Evolutionary conservation across 345 rosid genomes (phyloP).

Genomic region (Dimocarpus longan): DNA sequence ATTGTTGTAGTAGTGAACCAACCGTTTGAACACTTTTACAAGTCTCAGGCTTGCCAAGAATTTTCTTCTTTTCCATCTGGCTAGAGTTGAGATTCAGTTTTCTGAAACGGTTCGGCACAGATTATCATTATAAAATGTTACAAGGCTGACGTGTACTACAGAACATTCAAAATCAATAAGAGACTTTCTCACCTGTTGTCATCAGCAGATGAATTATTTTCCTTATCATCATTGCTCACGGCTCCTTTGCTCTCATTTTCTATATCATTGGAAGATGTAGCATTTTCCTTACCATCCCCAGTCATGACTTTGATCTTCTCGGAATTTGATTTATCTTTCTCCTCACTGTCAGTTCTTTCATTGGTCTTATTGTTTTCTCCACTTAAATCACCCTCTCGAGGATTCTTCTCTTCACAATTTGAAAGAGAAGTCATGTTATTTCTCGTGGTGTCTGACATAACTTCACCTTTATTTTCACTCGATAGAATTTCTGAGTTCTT

Average conservation of each 20-base stretch:
- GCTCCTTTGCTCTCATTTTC: slow-evolving; percentile 30
- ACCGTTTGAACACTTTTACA: slow-evolving; percentile 47
- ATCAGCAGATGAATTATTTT: slow-evolving; percentile 51
- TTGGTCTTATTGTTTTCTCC: slow-evolving; percentile 2
- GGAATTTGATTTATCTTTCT: slow-evolving; percentile 7
- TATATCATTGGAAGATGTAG: slow-evolving; percentile 23
- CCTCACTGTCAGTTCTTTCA: slow-evolving; percentile 20
- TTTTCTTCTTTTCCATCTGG: slow-evolving; percentile 32
- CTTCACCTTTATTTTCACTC: slow-evolving; percentile 28
- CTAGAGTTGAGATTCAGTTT: slow-evolving; percentile 23
- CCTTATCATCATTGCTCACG: slow-evolving; percentile 48
- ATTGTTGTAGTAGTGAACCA: neutral
- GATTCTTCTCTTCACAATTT: slow-evolving; percentile 10
- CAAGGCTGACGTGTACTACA: neutral
- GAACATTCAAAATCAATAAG: neutral
- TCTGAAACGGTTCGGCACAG: slow-evolving; percentile 35
- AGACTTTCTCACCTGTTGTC: slow-evolving; percentile 49
- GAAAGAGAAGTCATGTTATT: slow-evolving; percentile 10
- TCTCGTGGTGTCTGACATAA: slow-evolving; percentile 14
- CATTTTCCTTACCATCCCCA: slow-evolving; percentile 31
- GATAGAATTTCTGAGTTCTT: slow-evolving; percentile 8
- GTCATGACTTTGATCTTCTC: slow-evolving; percentile 22
- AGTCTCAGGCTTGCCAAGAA: slow-evolving; percentile 40
- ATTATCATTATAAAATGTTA: neutral
- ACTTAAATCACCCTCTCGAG: neutral